Base-by-base conservation (phyloP, 177 flowering plant species). In the Tripterygium wilfordii region DNA sequence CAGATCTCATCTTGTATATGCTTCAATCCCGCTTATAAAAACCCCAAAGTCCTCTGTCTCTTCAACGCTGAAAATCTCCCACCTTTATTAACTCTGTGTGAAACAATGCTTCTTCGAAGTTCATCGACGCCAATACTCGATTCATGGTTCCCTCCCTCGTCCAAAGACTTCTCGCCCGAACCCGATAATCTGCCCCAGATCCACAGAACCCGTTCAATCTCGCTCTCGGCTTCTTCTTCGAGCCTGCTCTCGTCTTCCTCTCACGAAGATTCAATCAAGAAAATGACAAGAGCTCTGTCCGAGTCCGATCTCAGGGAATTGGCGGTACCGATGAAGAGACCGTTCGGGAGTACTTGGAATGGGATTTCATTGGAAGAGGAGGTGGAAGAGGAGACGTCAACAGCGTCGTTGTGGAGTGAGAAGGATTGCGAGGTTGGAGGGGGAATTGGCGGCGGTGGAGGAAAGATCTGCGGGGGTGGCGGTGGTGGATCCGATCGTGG, bases 31-130 rank as follows among this genome's bases (percentile, higher is more conserved):
- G n/a, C n/a, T n/a, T n/a, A n/a, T n/a, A n/a, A n/a, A n/a, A n/a
- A n/a, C n/a, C n/a, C n/a, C n/a, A n/a, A n/a, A n/a, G n/a, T n/a
- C n/a, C n/a, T n/a, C n/a, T n/a, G n/a, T n/a, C n/a, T n/a, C n/a
- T n/a, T n/a, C n/a, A n/a, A n/a, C n/a, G n/a, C n/a, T n/a, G n/a
- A n/a, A n/a, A n/a, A n/a, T n/a, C n/a, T n/a, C n/a, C n/a, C n/a
- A n/a, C n/a, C n/a, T n/a, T n/a, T n/a, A n/a, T n/a, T n/a, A n/a
- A n/a, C n/a, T n/a, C n/a, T n/a, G n/a, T n/a, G n/a, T n/a, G n/a
- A n/a, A n/a, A 40, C 36, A 16, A 76, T 76, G 82, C 55, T 73
- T 18, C 67, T 76, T 0, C 47, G 76, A 21, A 69, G 76, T 50
- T 27, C 76, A n/a, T 76, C 78, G 9, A 67, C 76, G 31, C 76